phyloP scores from a whole-genome alignment of 768 basidiomycete species.

The Dictyophora rubrovolvata region DNA sequence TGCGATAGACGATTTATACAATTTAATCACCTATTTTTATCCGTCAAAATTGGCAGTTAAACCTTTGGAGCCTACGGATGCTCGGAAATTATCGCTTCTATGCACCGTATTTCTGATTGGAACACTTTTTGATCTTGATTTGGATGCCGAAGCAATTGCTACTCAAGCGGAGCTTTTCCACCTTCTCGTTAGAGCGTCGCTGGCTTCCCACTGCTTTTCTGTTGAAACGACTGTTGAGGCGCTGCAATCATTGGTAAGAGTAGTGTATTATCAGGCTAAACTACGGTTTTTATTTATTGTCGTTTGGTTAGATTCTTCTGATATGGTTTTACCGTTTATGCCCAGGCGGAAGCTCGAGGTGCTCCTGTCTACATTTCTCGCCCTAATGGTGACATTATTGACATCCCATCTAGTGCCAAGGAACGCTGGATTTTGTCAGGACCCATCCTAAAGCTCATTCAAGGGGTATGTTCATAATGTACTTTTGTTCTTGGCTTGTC shows the following conservation, averaged over 20 bases:
- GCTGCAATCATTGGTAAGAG: not conserved
- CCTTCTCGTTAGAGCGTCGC: slow-evolving; percentile 1
- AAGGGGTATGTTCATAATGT: not conserved
- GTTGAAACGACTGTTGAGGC: not conserved
- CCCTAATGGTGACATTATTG: not conserved
- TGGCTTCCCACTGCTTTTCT: not conserved
- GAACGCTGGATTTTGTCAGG: slow-evolving; percentile 4
- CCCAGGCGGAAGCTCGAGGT: slow-evolving; percentile 3
- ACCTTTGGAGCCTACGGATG: not conserved
- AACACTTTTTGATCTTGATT: slow-evolving; percentile 2
- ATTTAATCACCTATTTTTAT: not conserved
- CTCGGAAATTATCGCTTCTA: not conserved
- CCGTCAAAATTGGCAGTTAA: not conserved
- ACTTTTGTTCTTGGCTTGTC: too few species aligned
- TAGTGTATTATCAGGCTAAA: not conserved
- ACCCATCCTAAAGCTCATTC: not conserved
- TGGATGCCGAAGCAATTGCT: not conserved
- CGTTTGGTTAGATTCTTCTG: not conserved
- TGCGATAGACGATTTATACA: too few species aligned
- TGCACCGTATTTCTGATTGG: slow-evolving; percentile 6
- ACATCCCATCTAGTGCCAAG: not conserved
- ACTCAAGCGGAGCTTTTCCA: not conserved
- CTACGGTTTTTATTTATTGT: not conserved
- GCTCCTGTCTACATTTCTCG: too few species aligned
- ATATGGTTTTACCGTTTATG: slow-evolving; percentile 6